Conservation (phyloP, 2,329 filamentous ascomycete genomes). For the Coleophoma cylindrospora region DNA sequence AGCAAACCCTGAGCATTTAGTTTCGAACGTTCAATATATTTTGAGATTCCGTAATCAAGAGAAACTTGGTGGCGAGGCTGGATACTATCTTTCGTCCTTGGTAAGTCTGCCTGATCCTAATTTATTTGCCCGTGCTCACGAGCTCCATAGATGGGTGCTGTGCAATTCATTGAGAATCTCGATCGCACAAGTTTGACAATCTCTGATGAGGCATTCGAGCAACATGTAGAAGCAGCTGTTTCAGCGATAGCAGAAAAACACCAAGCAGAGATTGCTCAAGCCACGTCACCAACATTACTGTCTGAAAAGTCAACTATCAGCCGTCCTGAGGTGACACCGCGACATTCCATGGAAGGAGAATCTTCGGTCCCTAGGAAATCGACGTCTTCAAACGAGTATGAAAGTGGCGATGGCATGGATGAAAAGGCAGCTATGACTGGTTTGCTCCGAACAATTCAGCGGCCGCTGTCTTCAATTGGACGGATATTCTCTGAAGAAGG, state of each 20-base stretch:
- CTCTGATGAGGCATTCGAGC: conserved; percentile 90
- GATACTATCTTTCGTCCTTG: conserved; percentile 94
- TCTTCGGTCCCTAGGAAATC: conserved; percentile 51
- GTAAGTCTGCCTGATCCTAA: conserved; percentile 37
- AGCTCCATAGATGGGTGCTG: conserved; percentile 68
- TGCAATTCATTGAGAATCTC: conserved; percentile 95
- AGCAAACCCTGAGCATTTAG: conserved; percentile 89
- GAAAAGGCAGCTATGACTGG: conserved; percentile 81
- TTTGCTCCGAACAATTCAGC: conserved; percentile 84
- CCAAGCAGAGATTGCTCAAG: conserved; percentile 46
- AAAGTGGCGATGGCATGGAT: conserved; percentile 49
- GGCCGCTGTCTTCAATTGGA: conserved; percentile 84
- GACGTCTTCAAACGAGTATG: conserved; percentile 47
- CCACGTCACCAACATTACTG: conserved; percentile 27
- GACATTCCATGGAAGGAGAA: conserved; percentile 55
- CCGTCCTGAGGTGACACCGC: conserved; percentile 51
- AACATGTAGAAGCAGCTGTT: conserved; percentile 92
- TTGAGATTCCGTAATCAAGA: conserved; percentile 95
- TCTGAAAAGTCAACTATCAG: conserved; percentile 43
- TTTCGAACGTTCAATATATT: conserved; percentile 98
- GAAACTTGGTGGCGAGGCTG: conserved; percentile 93
- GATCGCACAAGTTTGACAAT: conserved; percentile 93
- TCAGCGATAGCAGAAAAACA: conserved; percentile 94
- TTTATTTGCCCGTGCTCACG: conserved; percentile 1
- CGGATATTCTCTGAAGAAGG: conserved; percentile 81